phyloP scores from a whole-genome alignment of 768 basidiomycete genomes.

The Boletus rubroflammeus region DNA sequence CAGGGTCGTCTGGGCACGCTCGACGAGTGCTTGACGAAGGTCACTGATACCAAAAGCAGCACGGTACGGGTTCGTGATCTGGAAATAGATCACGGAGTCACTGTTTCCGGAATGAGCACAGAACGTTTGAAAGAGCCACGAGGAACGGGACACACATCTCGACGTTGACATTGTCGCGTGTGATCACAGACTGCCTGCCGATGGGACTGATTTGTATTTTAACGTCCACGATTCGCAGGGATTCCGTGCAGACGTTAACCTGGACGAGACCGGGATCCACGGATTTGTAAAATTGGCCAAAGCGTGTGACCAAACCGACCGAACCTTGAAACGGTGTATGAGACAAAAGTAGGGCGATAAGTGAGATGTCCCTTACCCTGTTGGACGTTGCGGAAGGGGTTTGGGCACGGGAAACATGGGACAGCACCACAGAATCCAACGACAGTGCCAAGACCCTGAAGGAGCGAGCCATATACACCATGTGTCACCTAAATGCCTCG shows the following conservation, averaged over 20 bases:
- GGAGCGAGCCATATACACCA: slow-evolving; percentile 79
- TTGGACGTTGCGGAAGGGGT: slow-evolving; percentile 81
- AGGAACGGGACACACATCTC: slow-evolving; percentile 56
- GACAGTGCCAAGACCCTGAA: slow-evolving; percentile 63
- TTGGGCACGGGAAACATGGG: slow-evolving; percentile 82
- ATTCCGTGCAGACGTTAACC: slow-evolving; percentile 93
- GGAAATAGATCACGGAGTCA: slow-evolving; percentile 92
- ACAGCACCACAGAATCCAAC: slow-evolving; percentile 71
- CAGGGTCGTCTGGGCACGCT: slow-evolving; percentile 90
- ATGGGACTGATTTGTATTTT: slow-evolving; percentile 93
- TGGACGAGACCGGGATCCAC: slow-evolving; percentile 91
- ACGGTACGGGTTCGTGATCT: slow-evolving; percentile 85
- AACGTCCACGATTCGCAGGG: slow-evolving; percentile 83
- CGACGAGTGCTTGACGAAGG: slow-evolving; percentile 78
- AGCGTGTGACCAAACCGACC: slow-evolving; percentile 88
- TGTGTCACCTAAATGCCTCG: slow-evolving; percentile 58
- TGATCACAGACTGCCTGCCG: slow-evolving; percentile 86
- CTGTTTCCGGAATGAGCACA: slow-evolving; percentile 35
- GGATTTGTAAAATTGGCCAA: slow-evolving; percentile 95
- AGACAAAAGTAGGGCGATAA: slow-evolving; percentile 9
- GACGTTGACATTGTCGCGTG: slow-evolving; percentile 94
- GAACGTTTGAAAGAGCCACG: not conserved
- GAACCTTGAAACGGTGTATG: slow-evolving; percentile 48
- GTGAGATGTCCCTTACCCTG: slow-evolving; percentile 52
- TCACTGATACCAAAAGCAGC: slow-evolving; percentile 93